These are phyloP conservation scores for Clarireedia hainanense DNA, from an alignment of 2,329 filamentous ascomycete genomes.

Conservation along the genomic window DNA sequence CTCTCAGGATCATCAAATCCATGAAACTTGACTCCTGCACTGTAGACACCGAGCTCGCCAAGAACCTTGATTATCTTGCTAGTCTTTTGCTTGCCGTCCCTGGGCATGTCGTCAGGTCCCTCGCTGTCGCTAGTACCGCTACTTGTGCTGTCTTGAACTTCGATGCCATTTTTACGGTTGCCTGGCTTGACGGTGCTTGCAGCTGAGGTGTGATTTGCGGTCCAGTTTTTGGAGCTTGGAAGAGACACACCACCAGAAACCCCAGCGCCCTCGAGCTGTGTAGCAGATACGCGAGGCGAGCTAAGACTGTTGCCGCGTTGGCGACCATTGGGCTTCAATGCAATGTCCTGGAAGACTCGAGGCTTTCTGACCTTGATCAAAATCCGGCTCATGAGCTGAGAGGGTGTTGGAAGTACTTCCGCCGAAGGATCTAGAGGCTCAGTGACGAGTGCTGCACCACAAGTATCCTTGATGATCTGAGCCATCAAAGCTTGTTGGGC, in stretches of 20 bases:
- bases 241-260: constrained; percentile 45
- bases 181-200: constrained; percentile 14
- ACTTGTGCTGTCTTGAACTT: constrained; percentile 48
- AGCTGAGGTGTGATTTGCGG: neutral
- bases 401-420: constrained; percentile 70
- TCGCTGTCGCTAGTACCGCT: constrained; percentile 74
- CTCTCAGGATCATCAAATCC: constrained; percentile 73
- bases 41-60: constrained; percentile 76
- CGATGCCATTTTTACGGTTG: constrained; percentile 24
- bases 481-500: constrained; percentile 84
- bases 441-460: constrained; percentile 70
- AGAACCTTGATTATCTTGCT: constrained; percentile 84
- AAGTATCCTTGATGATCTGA: constrained; percentile 76
- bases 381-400: constrained; percentile 74
- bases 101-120: constrained; percentile 41
- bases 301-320: constrained; percentile 64
- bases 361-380: constrained; percentile 93
- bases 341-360: constrained; percentile 28
- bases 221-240: constrained; percentile 38
- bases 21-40: constrained; percentile 68
- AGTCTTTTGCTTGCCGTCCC: constrained; percentile 52
- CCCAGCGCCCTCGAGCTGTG: constrained; percentile 48
- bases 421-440: constrained; percentile 64
- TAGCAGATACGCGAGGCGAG: constrained; percentile 63
- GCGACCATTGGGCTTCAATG: constrained; percentile 41